Percentiles rank a stretch among this genome's conserved stretches.
These are phyloP conservation scores for Salix koriyanagi DNA, from an alignment of 345 rosid genomes.

Conservation along the genomic window DNA sequence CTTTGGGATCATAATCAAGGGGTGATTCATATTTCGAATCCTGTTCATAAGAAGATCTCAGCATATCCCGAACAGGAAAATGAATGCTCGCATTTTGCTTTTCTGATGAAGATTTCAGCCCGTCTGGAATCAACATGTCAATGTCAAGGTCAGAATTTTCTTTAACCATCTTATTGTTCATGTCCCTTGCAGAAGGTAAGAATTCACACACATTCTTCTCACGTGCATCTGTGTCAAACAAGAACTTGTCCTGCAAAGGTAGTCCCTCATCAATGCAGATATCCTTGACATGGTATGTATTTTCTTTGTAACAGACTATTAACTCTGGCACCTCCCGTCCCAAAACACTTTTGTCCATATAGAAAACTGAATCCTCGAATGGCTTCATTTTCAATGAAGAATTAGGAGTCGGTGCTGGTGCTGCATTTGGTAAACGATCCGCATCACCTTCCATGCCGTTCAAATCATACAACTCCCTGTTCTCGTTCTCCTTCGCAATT, in stretches of 20 bases:
- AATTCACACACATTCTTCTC: slow-evolving; percentile 19
- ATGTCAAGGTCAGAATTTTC: slow-evolving; percentile 11
- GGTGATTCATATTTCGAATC: background rate
- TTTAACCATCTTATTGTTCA: slow-evolving; percentile 1
- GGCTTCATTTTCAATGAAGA: slow-evolving; percentile 23
- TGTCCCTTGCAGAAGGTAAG: slow-evolving; percentile 26
- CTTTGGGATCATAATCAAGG: slow-evolving; percentile 1
- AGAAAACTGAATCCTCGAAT: slow-evolving; percentile 37
- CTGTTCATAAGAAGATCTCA: background rate
- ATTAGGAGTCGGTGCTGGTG: slow-evolving; percentile 12
- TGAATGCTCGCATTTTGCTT: slow-evolving; percentile 4
- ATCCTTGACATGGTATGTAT: slow-evolving; percentile 59
- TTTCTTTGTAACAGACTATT: slow-evolving; percentile 63
- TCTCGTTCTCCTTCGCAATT: slow-evolving; percentile 25
- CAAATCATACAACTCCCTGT: slow-evolving; percentile 13
- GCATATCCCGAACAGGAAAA: background rate
- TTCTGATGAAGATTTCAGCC: slow-evolving; percentile 23
- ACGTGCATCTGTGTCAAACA: slow-evolving; percentile 36
- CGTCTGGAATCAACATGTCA: slow-evolving; percentile 9
- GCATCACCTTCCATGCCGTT: slow-evolving; percentile 22
- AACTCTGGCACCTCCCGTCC: slow-evolving; percentile 60
- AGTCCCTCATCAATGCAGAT: slow-evolving; percentile 74
- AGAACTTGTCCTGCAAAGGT: slow-evolving; percentile 49
- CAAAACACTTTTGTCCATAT: slow-evolving; percentile 51
- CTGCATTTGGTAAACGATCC: slow-evolving; percentile 11